Percentiles rank a stretch among this genome's conserved stretches.
phyloP scores from a whole-genome alignment of 108 stramenopile species.

The Stephanodiscus triporus region DNA sequence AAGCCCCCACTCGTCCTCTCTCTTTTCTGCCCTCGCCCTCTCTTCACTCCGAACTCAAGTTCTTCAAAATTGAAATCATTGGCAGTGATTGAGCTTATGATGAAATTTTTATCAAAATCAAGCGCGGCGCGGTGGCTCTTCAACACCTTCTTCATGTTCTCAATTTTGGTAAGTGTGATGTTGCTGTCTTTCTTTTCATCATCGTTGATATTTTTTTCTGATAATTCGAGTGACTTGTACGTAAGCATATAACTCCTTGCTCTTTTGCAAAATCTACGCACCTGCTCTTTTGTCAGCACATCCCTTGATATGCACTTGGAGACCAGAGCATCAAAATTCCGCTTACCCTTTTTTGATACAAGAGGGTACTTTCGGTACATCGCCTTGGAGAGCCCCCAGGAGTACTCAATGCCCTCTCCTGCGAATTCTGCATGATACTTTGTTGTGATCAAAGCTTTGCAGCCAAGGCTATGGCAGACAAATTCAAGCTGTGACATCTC shows the following conservation, averaged over 20 bases:
- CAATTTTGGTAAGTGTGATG: background rate
- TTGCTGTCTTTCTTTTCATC: background rate
- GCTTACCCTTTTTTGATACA: background rate
- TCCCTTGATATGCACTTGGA: background rate
- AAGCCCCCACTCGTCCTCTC: too few species aligned
- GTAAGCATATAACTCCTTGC: background rate
- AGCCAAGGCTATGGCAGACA: background rate
- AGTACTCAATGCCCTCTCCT: slow-evolving; percentile 12
- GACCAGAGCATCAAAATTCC: background rate
- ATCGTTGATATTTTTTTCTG: background rate
- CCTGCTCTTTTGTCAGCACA: background rate
- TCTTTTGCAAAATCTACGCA: background rate
- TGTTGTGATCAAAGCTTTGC: slow-evolving; percentile 3
- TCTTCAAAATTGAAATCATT: too few species aligned
- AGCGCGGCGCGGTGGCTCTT: background rate
- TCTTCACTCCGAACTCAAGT: too few species aligned
- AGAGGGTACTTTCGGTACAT: background rate
- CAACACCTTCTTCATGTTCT: slow-evolving; percentile 5
- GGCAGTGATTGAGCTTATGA: background rate
- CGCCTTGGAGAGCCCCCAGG: slow-evolving; percentile 9
- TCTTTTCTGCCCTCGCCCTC: too few species aligned
- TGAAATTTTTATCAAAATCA: slow-evolving; percentile 2
- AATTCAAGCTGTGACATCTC: background rate
- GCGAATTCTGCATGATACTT: slow-evolving; percentile 17
- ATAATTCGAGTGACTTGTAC: background rate